Evolutionary conservation across 306 rosid species (phyloP).

Genomic region (Quercus agrifolia): DNA sequence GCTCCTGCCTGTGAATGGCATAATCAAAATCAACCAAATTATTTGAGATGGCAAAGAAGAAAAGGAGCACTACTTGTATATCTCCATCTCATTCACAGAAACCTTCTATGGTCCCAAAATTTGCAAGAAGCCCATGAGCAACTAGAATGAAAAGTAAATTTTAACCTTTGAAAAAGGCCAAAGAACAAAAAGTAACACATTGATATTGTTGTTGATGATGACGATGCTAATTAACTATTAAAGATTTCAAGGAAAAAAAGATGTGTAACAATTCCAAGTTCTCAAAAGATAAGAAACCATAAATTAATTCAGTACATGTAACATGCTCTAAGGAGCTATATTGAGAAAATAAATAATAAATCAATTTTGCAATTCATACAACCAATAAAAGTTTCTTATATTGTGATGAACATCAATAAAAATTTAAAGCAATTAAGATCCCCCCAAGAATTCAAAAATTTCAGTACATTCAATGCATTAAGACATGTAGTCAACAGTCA

Average conservation of each 20-base stretch:
- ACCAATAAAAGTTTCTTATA: background rate
- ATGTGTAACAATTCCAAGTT: background rate
- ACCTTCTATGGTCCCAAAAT: no score
- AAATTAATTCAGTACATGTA: background rate
- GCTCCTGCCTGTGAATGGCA: constrained; percentile 84
- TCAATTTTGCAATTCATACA: background rate
- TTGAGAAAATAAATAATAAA: background rate
- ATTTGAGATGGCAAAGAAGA: constrained; percentile 13
- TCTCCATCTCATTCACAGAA: background rate
- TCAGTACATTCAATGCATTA: background rate
- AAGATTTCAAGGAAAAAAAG: no score
- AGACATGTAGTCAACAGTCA: background rate
- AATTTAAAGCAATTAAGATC: background rate
- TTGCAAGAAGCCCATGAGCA: no score
- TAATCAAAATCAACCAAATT: constrained; percentile 12
- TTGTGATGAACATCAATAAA: background rate
- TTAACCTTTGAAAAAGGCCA: no score
- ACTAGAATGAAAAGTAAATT: no score
- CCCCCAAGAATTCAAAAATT: background rate
- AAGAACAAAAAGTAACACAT: no score
- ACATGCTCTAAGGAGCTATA: background rate
- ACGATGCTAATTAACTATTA: no score
- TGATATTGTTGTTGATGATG: no score
- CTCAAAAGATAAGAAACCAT: background rate
- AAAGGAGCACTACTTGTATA: background rate